Evolutionary conservation across 2,329 filamentous ascomycete species (phyloP).

Genomic region (Beauveria rudraprayagi): DNA sequence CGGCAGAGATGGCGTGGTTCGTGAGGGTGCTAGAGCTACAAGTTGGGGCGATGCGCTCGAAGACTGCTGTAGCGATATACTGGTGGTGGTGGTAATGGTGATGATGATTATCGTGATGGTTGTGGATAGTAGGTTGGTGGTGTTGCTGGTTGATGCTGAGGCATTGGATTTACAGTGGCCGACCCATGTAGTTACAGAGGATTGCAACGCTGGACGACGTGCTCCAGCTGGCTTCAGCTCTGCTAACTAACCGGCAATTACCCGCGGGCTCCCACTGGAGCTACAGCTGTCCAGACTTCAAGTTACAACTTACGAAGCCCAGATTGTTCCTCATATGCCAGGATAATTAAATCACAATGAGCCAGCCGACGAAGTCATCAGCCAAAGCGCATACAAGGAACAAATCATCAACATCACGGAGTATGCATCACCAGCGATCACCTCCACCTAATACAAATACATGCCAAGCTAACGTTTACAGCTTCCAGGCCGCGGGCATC

Average conservation of each 20-base stretch:
- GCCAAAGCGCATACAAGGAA: conserved; percentile 28
- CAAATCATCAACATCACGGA: conserved; percentile 28
- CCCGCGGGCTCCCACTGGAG: background rate
- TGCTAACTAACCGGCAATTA: background rate
- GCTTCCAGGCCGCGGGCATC: conserved; percentile 56
- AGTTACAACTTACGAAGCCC: background rate
- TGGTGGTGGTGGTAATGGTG: background rate
- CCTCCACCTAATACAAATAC: background rate
- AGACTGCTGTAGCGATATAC: background rate
- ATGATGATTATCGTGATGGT: background rate
- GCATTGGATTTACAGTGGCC: background rate
- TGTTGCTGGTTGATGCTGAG: background rate
- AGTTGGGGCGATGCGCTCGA: background rate
- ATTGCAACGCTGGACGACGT: background rate
- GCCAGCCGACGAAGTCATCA: conserved; percentile 20
- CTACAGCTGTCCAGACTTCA: background rate
- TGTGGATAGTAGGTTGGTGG: background rate
- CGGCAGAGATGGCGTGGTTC: background rate
- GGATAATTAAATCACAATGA: conserved; percentile 17
- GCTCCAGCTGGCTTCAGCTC: background rate
- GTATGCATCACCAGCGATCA: conserved; percentile 17
- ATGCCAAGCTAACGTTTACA: conserved; percentile 20
- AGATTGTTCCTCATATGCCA: background rate
- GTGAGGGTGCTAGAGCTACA: no score
- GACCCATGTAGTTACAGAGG: background rate